A percentile compares a stretch with the other conserved stretches of the same genome.
These are phyloP conservation scores for Phlyctochytrium arcticum DNA, from an alignment of 192 early-diverging fungal species.

Conservation along the genomic window DNA sequence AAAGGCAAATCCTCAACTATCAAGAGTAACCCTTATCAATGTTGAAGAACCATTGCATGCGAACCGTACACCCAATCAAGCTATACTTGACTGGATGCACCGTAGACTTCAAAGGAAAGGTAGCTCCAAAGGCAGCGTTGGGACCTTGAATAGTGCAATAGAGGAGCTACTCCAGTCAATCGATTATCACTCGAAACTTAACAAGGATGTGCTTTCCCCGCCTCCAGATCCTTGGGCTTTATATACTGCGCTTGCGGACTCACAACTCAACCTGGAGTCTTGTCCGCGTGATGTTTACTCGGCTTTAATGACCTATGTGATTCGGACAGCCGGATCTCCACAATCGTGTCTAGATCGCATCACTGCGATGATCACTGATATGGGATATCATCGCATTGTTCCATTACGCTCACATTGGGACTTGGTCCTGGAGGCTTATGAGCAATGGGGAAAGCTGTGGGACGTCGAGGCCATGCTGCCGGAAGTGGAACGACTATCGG, in stretches of 20 bases:
- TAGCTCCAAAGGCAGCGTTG: background rate
- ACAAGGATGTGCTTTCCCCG: background rate
- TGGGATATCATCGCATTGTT: background rate
- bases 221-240: conserved; percentile 14
- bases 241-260: conserved; percentile 5
- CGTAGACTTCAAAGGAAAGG: background rate
- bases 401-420: conserved; percentile 3
- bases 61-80: background rate
- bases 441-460: conserved; percentile 8
- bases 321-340: background rate
- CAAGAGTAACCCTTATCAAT: too few relatives aligned
- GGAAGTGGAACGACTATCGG: background rate
- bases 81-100: background rate
- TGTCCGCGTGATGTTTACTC: background rate
- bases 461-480: background rate
- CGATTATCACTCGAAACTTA: background rate
- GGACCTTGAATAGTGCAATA: background rate
- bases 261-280: background rate
- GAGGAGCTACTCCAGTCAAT: background rate
- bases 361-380: conserved; percentile 1
- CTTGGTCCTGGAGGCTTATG: background rate
- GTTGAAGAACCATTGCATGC: too few relatives aligned
- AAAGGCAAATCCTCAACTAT: too few relatives aligned
- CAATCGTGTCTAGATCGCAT: conserved; percentile 17
- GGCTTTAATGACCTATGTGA: background rate